Conservation (phyloP, 805 yeast species). For the Wickerhamomyces xylosicus region DNA sequence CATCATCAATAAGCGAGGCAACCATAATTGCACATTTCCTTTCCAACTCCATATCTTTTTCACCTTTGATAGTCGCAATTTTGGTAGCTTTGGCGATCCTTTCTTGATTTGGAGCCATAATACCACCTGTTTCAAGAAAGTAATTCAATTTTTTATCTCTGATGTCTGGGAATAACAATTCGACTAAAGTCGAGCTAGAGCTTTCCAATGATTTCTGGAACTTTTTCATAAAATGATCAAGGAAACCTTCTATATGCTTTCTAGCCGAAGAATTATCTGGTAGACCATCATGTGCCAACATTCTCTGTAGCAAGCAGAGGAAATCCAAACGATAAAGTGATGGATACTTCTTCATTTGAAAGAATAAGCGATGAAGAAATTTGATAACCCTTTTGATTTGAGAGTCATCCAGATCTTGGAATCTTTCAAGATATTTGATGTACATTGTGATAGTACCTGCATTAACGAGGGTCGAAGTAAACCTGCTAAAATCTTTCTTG, state of each 20-base stretch:
- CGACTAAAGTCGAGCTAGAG: conserved; percentile 48
- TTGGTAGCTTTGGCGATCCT: conserved; percentile 5
- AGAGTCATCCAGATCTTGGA: conserved; percentile 46
- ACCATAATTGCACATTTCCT: conserved; percentile 41
- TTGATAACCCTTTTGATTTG: conserved; percentile 56
- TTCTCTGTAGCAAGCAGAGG: conserved; percentile 43
- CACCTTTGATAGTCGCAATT: conserved; percentile 19
- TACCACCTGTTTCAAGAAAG: conserved; percentile 54
- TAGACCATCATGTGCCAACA: conserved; percentile 42
- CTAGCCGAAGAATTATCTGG: conserved; percentile 35
- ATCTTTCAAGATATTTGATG: conserved; percentile 49
- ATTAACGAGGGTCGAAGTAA: conserved; percentile 37
- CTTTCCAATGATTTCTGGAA: conserved; percentile 35
- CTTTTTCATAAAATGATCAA: conserved; percentile 54
- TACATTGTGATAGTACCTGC: conserved; percentile 57
- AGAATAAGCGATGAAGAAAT: conserved; percentile 63
- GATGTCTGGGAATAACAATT: conserved; percentile 54
- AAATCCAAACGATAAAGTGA: conserved; percentile 65
- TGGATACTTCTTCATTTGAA: conserved; percentile 47
- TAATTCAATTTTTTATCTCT: conserved; percentile 34
- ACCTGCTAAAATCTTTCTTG: conserved; percentile 34
- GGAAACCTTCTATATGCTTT: conserved; percentile 53
- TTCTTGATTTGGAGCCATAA: conserved; percentile 8
- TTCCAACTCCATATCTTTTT: conserved; percentile 25
- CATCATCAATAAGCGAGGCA: conserved; percentile 36